Evolutionary conservation across 2,329 filamentous ascomycete genomes (phyloP).

Genomic region (Beauveria scarabaeidicola): DNA sequence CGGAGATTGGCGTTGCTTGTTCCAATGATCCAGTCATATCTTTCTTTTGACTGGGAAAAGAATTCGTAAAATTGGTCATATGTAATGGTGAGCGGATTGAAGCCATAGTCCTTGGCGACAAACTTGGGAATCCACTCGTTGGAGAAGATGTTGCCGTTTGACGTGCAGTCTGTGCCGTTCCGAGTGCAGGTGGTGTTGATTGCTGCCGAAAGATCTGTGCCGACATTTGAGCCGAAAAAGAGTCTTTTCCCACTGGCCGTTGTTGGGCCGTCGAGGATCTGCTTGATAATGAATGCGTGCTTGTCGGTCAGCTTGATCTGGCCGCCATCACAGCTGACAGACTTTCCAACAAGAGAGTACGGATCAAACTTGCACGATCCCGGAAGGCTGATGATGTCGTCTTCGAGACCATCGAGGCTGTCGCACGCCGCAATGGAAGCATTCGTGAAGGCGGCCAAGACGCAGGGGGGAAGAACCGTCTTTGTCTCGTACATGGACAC

Average conservation of each 20-base stretch:
- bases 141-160: background rate
- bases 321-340: slow-evolving; percentile 11
- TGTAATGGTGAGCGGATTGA: background rate
- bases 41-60: background rate
- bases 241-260: background rate
- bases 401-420: slow-evolving; percentile 16
- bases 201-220: background rate
- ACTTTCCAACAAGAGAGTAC: slow-evolving; percentile 12
- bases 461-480: slow-evolving; percentile 23
- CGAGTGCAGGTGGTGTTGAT: background rate
- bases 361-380: slow-evolving; percentile 18
- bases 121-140: slow-evolving; percentile 1
- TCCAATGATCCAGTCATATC: background rate
- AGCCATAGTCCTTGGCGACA: background rate
- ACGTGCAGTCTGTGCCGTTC: background rate
- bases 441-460: slow-evolving; percentile 25
- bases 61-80: background rate
- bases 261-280: background rate
- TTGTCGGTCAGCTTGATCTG: background rate
- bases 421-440: slow-evolving; percentile 28
- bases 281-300: background rate
- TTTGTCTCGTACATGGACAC: slow-evolving; percentile 17
- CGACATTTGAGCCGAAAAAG: background rate
- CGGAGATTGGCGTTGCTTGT: background rate
- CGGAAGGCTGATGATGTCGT: slow-evolving; percentile 17